These are phyloP conservation scores for Podaxis sp. DNA, from an alignment of 768 basidiomycete genomes.

Conservation along the genomic window DNA sequence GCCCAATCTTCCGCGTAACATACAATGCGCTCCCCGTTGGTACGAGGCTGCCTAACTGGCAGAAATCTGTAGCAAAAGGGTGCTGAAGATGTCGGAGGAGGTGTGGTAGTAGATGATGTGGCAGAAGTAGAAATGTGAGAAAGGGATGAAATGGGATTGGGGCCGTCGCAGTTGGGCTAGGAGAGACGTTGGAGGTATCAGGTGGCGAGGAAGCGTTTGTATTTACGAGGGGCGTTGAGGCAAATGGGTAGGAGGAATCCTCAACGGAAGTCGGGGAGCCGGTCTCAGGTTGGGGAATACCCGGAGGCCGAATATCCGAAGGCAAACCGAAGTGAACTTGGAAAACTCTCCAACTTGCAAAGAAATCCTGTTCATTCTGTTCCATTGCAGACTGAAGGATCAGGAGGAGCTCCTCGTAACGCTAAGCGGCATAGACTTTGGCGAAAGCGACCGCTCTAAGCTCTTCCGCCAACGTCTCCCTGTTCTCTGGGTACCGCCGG, in stretches of 20 bases:
- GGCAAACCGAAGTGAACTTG: neutral
- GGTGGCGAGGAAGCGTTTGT: no score
- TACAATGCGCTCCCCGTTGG: neutral
- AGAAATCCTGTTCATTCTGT: neutral
- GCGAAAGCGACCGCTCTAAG: neutral
- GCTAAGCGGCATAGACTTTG: neutral
- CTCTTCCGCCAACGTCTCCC: neutral
- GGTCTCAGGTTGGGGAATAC: neutral
- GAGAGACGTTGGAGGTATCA: neutral
- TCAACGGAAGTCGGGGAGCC: neutral
- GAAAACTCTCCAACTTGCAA: neutral
- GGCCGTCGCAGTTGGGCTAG: neutral
- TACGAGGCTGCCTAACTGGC: neutral
- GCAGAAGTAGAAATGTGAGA: neutral
- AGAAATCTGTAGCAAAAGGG: neutral
- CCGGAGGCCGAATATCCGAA: neutral
- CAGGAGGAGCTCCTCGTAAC: neutral
- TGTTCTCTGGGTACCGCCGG: neutral
- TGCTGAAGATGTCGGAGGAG: neutral
- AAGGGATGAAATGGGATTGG: no score
- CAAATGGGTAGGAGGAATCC: neutral
- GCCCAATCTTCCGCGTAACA: constrained; percentile 1
- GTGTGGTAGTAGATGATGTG: neutral
- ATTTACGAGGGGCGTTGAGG: neutral
- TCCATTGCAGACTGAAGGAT: neutral